These are phyloP conservation scores for Penicillium parvum DNA, from an alignment of 495 filamentous ascomycete genomes.

Conservation along the genomic window DNA sequence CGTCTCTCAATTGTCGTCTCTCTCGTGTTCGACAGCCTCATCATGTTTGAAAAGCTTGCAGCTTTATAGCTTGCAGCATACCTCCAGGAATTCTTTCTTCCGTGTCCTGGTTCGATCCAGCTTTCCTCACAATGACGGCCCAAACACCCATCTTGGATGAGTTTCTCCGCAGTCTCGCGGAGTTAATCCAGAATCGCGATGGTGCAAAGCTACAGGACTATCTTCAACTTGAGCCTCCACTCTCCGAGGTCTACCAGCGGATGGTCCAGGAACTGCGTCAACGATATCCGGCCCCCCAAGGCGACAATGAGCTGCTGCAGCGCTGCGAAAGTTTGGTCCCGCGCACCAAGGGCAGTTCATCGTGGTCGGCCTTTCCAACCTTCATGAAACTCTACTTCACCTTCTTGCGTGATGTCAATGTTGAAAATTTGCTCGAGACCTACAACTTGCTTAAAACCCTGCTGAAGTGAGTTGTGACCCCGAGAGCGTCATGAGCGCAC, in stretches of 20 bases:
- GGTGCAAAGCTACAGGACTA: conserved; percentile 52
- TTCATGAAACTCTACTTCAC: conserved; percentile 76
- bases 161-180: conserved; percentile 52
- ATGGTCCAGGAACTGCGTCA: conserved; percentile 63
- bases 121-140: conserved; percentile 20
- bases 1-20: background rate
- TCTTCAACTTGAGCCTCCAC: conserved; percentile 60
- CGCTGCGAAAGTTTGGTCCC: conserved; percentile 54
- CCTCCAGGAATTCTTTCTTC: background rate
- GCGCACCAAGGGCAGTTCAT: conserved; percentile 54
- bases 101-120: background rate
- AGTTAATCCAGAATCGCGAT: conserved; percentile 51
- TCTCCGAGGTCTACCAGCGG: conserved; percentile 59
- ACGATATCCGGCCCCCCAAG: conserved; percentile 47
- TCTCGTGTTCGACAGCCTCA: background rate
- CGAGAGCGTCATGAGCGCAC: background rate
- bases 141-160: conserved; percentile 48
- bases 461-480: conserved; percentile 54
- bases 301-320: conserved; percentile 52
- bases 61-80: background rate
- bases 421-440: conserved; percentile 67
- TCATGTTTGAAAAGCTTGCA: background rate
- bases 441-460: conserved; percentile 69
- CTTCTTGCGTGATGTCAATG: conserved; percentile 75
- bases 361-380: conserved; percentile 69